These are phyloP conservation scores for Flaveria bidentis DNA, from an alignment of 129 eudicot species.

Conservation along the genomic window DNA sequence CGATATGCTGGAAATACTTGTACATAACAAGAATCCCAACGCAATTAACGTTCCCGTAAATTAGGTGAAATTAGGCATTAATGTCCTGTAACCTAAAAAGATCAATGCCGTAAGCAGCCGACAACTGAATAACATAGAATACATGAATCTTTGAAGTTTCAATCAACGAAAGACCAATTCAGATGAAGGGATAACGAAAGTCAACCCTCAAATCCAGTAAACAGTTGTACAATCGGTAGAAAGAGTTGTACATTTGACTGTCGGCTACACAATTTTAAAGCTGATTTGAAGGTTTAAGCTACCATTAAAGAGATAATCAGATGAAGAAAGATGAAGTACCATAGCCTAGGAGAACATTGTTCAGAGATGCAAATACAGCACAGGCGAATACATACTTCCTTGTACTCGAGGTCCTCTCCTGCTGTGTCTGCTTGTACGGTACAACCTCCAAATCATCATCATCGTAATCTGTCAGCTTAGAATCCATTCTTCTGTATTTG, in stretches of 20 bases:
- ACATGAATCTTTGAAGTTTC: slow-evolving; percentile 23
- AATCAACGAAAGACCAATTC: slow-evolving; percentile 1
- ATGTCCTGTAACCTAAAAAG: slow-evolving; percentile 26
- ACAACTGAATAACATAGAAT: neutral
- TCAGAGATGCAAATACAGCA: slow-evolving; percentile 88
- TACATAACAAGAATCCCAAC: slow-evolving; percentile 31
- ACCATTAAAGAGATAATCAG: neutral
- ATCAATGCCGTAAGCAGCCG: slow-evolving; percentile 24
- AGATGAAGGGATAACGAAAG: slow-evolving; percentile 7
- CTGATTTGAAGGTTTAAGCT: slow-evolving; percentile 28
- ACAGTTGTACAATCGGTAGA: slow-evolving; percentile 29
- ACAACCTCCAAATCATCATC: slow-evolving; percentile 42
- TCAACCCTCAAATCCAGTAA: slow-evolving; percentile 32
- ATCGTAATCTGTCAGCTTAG: slow-evolving; percentile 40
- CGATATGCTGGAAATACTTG: slow-evolving; percentile 27
- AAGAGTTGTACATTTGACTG: slow-evolving; percentile 39
- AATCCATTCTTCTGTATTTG: slow-evolving; percentile 69
- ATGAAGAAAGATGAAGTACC: slow-evolving; percentile 38
- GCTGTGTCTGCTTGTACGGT: slow-evolving; percentile 41
- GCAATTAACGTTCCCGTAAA: slow-evolving; percentile 32
- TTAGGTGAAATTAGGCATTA: slow-evolving; percentile 30
- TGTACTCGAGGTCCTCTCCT: slow-evolving; percentile 43
- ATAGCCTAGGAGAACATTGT: slow-evolving; percentile 90
- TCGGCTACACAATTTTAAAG: slow-evolving; percentile 24
- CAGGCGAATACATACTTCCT: slow-evolving; percentile 72